Percentiles rank a stretch among this genome's conserved stretches.
These are phyloP conservation scores for Metarhizium guizhouense DNA, from an alignment of 2,329 filamentous ascomycete species.

Conservation along the genomic window DNA sequence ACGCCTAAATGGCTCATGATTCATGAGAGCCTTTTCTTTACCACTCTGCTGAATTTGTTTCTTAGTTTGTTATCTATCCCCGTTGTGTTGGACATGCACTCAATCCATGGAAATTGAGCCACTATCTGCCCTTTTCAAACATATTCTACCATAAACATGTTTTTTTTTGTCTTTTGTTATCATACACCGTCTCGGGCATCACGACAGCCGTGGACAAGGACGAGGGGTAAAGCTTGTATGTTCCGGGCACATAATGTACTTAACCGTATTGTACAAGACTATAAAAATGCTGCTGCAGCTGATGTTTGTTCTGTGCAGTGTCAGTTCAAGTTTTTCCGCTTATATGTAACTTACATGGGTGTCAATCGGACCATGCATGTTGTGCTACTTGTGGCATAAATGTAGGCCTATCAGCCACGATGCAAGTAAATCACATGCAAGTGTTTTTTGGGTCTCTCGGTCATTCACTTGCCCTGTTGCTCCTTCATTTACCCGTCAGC, in stretches of 20 bases:
- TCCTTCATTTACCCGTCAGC: too few relatives aligned
- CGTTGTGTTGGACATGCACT: background rate
- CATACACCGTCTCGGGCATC: background rate
- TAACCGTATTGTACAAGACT: background rate
- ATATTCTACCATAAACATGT: background rate
- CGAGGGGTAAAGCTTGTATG: background rate
- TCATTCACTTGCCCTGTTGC: too few relatives aligned
- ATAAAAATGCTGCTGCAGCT: background rate
- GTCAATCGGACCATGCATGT: too few relatives aligned
- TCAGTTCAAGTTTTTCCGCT: background rate
- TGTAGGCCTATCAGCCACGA: too few relatives aligned
- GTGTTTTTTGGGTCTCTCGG: too few relatives aligned
- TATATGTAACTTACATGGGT: too few relatives aligned
- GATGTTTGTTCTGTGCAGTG: background rate
- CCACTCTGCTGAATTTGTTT: constrained; percentile 4
- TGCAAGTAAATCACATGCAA: too few relatives aligned
- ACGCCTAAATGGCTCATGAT: constrained; percentile 26
- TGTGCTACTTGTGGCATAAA: too few relatives aligned
- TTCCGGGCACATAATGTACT: background rate
- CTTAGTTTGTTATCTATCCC: constrained; percentile 2
- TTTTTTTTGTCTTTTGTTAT: background rate
- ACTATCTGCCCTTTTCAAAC: background rate
- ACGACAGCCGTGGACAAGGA: background rate
- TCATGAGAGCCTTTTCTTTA: constrained; percentile 17
- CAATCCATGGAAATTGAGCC: background rate